Evolutionary conservation across 192 early-diverging fungal species (phyloP).

Genomic region (Backusella parvicylindrica): DNA sequence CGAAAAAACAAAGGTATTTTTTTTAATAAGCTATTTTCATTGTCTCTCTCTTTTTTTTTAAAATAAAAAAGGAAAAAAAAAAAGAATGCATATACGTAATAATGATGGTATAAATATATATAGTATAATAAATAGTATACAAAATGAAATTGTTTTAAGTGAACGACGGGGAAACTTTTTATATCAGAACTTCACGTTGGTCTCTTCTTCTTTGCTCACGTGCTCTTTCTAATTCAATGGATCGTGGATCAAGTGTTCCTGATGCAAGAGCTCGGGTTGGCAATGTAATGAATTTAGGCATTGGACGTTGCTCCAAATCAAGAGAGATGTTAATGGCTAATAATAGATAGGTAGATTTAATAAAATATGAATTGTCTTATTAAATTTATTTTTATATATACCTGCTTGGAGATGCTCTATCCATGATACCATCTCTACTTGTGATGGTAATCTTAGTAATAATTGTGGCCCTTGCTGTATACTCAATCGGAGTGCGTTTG

Average conservation of each 20-base stretch:
- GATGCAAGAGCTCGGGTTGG: conserved; percentile 16
- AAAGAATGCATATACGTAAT: conserved; percentile 10
- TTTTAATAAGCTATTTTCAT: background rate
- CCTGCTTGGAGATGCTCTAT: conserved; percentile 47
- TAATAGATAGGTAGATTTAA: background rate
- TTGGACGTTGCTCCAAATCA: conserved; percentile 41
- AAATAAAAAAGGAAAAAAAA: background rate
- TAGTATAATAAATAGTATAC: background rate
- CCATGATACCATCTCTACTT: conserved; percentile 44
- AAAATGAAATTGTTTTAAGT: background rate
- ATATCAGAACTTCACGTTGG: conserved; percentile 24
- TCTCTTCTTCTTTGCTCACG: conserved; percentile 26
- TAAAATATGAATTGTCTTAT: background rate
- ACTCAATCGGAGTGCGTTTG: conserved; percentile 41
- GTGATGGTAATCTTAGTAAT: conserved; percentile 38
- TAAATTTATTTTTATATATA: conserved; percentile 1
- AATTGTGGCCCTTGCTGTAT: conserved; percentile 34
- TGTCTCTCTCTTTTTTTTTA: background rate
- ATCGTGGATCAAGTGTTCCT: background rate
- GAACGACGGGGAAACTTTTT: background rate
- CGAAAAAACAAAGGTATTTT: background rate
- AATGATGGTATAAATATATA: conserved; percentile 6
- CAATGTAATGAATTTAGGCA: conserved; percentile 51
- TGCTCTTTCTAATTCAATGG: conserved; percentile 10
- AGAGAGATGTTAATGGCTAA: conserved; percentile 43